These are phyloP conservation scores for Cryptosporidium sp. DNA, from an alignment of 169 alveolate genomes.

Conservation along the genomic window DNA sequence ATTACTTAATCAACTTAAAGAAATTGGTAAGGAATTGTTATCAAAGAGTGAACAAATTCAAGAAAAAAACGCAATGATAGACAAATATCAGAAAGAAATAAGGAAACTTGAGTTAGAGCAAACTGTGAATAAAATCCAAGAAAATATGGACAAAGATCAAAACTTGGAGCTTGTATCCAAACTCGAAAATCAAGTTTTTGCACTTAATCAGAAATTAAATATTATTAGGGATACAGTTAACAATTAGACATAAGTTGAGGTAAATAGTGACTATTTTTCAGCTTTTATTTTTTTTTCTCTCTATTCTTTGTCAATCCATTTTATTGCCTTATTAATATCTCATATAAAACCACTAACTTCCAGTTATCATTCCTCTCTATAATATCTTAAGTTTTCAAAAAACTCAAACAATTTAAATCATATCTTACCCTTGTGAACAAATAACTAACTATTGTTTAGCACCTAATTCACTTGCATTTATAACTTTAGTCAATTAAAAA, in stretches of 20 bases:
- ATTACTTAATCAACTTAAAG: conserved; percentile 47
- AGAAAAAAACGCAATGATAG: conserved; percentile 40
- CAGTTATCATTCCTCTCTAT: no score
- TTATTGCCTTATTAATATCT: neutral
- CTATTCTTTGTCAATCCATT: neutral
- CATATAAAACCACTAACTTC: neutral
- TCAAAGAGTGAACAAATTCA: conserved; percentile 39
- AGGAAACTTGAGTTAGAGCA: conserved; percentile 52
- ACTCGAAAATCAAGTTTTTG: conserved; percentile 36
- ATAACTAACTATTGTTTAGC: no score
- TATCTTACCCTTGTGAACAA: neutral
- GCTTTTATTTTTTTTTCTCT: neutral
- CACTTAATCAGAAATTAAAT: conserved; percentile 28
- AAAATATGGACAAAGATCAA: conserved; percentile 68
- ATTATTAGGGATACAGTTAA: conserved; percentile 31
- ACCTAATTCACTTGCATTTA: neutral
- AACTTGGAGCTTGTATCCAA: conserved; percentile 26
- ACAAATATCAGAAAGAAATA: conserved; percentile 50
- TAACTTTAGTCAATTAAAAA: neutral
- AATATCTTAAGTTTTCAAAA: no score
- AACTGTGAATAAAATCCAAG: conserved; percentile 63
- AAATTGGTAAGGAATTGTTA: conserved; percentile 37
- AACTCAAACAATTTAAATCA: no score
- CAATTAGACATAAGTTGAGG: neutral
- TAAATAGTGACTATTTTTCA: neutral